Base-by-base conservation (phyloP, 768 basidiomycete genomes). In the Coprinopsis sp. region DNA sequence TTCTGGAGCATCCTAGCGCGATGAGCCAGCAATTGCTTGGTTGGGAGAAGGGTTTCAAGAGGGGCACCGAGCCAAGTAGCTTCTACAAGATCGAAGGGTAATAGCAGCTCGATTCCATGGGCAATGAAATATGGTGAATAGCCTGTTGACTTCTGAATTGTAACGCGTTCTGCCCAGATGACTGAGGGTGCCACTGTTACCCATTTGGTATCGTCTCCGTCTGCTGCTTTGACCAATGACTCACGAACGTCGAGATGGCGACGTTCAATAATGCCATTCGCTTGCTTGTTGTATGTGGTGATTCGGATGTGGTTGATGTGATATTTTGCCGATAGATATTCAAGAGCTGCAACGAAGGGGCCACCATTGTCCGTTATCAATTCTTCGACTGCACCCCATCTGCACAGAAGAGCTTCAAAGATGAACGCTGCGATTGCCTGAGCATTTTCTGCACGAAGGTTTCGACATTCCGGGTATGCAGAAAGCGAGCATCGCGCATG, bases 251-350 rank as follows among this genome's bases (percentile, higher is more conserved):
- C 52, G 31, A 52, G 59, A 51, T 70, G 68, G 13, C 54, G 37
- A 12, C 46, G 38, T 44, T 75, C 64, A 0, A 73, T 55, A 1
- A 64, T 48, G n/a, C n/a, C n/a, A 0, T 76, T 74, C 0, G 68
- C 67, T 1, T 55, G 61, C 0, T 65, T 72, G 43, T 76, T 76
- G 55, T 74, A 76, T 0, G 63, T 54, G 0, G 64, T 69, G 3
- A 76, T 72, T 0, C 56, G 48, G 12, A 76, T 73, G 29, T 72
- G 68, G 0, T 50, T 41, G 14, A 76, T 71, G 2, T 65, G 46
- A 14, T 66, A 66, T 8, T 53, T 51, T 11, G 52, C 44, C 4
- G 50, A 40, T 0, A 63, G 47, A 33, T 45, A 51, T 23, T 55
- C 46, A 4, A 42, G 50, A 1, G 58, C 56, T 40, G 55, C 49